Conservation (phyloP, 495 filamentous ascomycete genomes). For the Eremomyces bilateralis region DNA sequence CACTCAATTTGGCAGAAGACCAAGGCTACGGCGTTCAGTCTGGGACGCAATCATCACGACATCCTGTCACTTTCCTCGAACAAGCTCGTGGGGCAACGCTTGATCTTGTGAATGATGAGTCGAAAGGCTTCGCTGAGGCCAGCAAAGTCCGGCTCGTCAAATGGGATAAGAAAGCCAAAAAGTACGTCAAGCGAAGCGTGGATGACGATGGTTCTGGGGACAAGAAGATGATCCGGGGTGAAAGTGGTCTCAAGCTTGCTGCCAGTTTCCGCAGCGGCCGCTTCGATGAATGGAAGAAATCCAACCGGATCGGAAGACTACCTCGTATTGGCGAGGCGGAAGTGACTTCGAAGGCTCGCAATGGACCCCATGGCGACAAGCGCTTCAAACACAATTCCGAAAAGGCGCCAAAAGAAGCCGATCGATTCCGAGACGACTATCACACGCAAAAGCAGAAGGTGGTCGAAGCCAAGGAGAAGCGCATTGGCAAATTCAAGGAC, state of each 20-base stretch:
- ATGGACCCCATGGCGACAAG: conserved; percentile 18
- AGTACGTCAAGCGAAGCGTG: conserved; percentile 76
- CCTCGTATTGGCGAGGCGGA: conserved; percentile 71
- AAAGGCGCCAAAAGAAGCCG: conserved; percentile 75
- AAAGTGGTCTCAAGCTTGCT: conserved; percentile 88
- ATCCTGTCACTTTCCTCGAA: conserved; percentile 44
- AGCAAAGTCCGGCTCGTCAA: conserved; percentile 47
- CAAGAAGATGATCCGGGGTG: conserved; percentile 63
- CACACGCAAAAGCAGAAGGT: conserved; percentile 78
- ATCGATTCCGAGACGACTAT: conserved; percentile 76
- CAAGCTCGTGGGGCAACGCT: conserved; percentile 66
- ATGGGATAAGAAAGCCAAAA: conserved; percentile 93
- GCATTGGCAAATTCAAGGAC: conserved; percentile 47
- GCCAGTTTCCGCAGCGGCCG: conserved; percentile 80
- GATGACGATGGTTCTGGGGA: conserved; percentile 87
- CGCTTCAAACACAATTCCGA: conserved; percentile 63
- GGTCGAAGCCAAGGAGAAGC: conserved; percentile 65
- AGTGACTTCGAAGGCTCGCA: conserved; percentile 14
- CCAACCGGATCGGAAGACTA: conserved; percentile 54
- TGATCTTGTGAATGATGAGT: conserved; percentile 69
- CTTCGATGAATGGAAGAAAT: conserved; percentile 76
- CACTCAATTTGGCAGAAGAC: conserved; percentile 60
- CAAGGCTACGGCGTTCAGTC: conserved; percentile 81
- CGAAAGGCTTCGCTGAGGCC: conserved; percentile 50
- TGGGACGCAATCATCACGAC: conserved; percentile 38